A percentile compares a stretch with the other conserved stretches of the same genome.
Evolutionary conservation across 805 yeast genomes (phyloP).

Genomic region (Metschnikowia vanudenii): DNA sequence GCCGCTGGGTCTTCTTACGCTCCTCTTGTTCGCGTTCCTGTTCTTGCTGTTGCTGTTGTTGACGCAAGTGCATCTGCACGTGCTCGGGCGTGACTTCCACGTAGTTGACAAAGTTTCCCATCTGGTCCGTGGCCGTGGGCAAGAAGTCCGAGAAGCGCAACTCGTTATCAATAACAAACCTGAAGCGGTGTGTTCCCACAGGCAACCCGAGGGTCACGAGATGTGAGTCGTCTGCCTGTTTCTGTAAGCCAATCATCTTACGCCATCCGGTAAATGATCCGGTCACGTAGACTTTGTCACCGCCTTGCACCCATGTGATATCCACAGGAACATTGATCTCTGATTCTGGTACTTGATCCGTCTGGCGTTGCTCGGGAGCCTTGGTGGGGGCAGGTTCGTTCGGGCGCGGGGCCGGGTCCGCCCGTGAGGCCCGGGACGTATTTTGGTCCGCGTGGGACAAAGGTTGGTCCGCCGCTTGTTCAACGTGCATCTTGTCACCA

Average conservation of each 20-base stretch:
- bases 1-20: constrained; percentile 15
- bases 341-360: constrained; percentile 24
- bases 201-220: constrained; percentile 75
- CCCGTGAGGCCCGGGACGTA: too few species aligned
- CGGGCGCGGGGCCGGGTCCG: too few species aligned
- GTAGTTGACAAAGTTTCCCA: constrained; percentile 94
- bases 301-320: constrained; percentile 95
- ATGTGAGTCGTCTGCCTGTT: constrained; percentile 53
- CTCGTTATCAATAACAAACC: constrained; percentile 93
- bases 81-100: constrained; percentile 63
- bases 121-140: constrained; percentile 96
- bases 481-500: constrained; percentile 46
- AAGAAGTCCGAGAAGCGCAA: constrained; percentile 81
- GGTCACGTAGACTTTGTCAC: constrained; percentile 89
- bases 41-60: constrained; percentile 25
- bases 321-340: constrained; percentile 51
- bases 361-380: constrained; percentile 11
- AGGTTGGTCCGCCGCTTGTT: constrained; percentile 8
- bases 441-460: not conserved
- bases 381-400: not conserved
- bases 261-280: constrained; percentile 99
- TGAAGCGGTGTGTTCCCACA: constrained; percentile 87
- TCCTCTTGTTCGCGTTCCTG: constrained; percentile 15
- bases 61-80: constrained; percentile 31
- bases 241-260: constrained; percentile 86